Percentiles rank a stretch among this genome's conserved stretches.
These are phyloP conservation scores for Populus hybrid DNA, from an alignment of 441 rosid genomes.

Conservation along the genomic window DNA sequence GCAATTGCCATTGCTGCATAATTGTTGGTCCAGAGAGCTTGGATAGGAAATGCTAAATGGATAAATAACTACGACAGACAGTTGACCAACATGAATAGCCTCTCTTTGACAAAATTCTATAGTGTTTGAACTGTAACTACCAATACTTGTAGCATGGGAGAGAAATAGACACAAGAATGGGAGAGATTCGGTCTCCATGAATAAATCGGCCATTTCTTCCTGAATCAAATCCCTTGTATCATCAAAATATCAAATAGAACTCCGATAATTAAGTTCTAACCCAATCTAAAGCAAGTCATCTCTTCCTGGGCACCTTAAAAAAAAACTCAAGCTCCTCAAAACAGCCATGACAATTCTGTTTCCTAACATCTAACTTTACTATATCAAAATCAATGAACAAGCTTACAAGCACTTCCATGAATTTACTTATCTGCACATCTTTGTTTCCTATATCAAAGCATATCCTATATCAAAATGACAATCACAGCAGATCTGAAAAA, in stretches of 20 bases:
- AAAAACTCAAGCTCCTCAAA: neutral
- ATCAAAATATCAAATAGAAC: neutral
- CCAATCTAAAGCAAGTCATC: neutral
- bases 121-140: too few relatives aligned
- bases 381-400: neutral
- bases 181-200: too few relatives aligned
- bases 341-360: too few relatives aligned
- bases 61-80: too few relatives aligned
- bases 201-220: neutral
- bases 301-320: slow-evolving; percentile 5
- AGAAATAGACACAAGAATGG: too few relatives aligned
- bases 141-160: too few relatives aligned
- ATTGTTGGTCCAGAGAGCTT: too few relatives aligned
- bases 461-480: neutral
- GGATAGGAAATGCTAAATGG: too few relatives aligned
- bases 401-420: neutral
- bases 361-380: neutral
- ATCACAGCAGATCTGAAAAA: neutral
- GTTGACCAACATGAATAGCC: too few relatives aligned
- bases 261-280: neutral
- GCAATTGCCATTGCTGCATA: too few relatives aligned
- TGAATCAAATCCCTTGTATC: neutral
- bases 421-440: neutral
- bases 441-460: neutral
- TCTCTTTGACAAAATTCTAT: too few relatives aligned